These are phyloP conservation scores for Paramecium biaurelia DNA, from an alignment of 73 alveolate species.

Conservation along the genomic window DNA sequence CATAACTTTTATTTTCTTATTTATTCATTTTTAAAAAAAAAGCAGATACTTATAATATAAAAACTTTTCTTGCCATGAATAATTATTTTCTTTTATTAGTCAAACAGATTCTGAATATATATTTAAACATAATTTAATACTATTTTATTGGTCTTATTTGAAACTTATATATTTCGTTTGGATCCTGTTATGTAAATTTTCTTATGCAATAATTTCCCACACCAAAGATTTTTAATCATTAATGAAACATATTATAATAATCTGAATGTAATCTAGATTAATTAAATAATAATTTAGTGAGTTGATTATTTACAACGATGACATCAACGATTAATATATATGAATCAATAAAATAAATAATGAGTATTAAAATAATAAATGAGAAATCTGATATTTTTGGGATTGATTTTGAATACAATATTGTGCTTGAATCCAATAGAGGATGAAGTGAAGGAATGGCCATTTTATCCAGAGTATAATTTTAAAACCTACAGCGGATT, in stretches of 20 bases:
- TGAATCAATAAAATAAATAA: neutral
- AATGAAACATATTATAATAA: neutral
- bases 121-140: too few relatives aligned
- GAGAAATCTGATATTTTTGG: neutral
- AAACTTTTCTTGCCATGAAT: too few relatives aligned
- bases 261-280: neutral
- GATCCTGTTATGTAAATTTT: too few relatives aligned
- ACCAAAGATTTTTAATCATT: neutral
- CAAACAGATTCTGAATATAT: too few relatives aligned
- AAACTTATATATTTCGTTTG: too few relatives aligned
- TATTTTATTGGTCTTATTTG: too few relatives aligned
- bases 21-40: too few relatives aligned
- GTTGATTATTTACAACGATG: neutral
- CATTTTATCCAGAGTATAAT: neutral
- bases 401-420: neutral
- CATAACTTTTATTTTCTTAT: too few relatives aligned
- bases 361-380: neutral
- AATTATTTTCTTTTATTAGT: too few relatives aligned
- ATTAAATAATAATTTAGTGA: neutral
- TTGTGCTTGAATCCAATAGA: neutral
- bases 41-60: too few relatives aligned
- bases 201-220: neutral
- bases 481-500: neutral
- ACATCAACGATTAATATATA: neutral
- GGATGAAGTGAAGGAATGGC: conserved; percentile 33